Conservation (phyloP, 140 eudicot genomes). For the Stevia rebaudiana region DNA sequence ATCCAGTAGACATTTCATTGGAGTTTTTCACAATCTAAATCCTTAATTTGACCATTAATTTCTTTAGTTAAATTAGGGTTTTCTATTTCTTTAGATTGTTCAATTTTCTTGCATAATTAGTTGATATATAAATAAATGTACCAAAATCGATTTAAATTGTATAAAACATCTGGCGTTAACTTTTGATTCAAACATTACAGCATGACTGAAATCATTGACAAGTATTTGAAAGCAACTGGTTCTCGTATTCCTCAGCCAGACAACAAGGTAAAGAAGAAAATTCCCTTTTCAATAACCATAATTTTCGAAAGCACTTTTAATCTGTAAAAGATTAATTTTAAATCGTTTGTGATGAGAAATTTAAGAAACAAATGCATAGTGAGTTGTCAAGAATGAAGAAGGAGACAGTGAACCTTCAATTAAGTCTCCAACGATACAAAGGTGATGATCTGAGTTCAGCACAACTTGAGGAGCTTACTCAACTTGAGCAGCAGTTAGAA, state of each 20-base stretch:
- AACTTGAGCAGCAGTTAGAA: constrained; percentile 73
- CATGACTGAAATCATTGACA: constrained; percentile 62
- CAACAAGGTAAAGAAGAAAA: constrained; percentile 32
- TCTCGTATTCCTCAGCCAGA: constrained; percentile 38
- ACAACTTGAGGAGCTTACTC: constrained; percentile 56
- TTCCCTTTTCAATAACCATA: neutral
- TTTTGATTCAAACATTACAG: constrained; percentile 30
- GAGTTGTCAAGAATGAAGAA: constrained; percentile 56
- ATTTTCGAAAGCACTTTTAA: no score
- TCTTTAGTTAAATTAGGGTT: constrained; percentile 16
- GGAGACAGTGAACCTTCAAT: constrained; percentile 58
- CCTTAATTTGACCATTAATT: neutral
- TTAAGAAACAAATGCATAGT: constrained; percentile 42
- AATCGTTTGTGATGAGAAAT: neutral
- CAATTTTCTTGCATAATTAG: neutral
- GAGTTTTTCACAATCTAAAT: neutral
- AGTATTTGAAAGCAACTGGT: constrained; percentile 52
- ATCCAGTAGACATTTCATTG: neutral
- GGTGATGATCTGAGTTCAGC: constrained; percentile 64
- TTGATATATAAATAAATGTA: neutral
- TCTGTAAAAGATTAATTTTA: neutral
- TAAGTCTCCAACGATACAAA: constrained; percentile 66
- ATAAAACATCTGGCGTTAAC: constrained; percentile 6
- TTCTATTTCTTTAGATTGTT: neutral
- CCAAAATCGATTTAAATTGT: neutral